These are phyloP conservation scores for Allantophomopsis cytisporea DNA, from an alignment of 2,329 filamentous ascomycete genomes.

Conservation along the genomic window DNA sequence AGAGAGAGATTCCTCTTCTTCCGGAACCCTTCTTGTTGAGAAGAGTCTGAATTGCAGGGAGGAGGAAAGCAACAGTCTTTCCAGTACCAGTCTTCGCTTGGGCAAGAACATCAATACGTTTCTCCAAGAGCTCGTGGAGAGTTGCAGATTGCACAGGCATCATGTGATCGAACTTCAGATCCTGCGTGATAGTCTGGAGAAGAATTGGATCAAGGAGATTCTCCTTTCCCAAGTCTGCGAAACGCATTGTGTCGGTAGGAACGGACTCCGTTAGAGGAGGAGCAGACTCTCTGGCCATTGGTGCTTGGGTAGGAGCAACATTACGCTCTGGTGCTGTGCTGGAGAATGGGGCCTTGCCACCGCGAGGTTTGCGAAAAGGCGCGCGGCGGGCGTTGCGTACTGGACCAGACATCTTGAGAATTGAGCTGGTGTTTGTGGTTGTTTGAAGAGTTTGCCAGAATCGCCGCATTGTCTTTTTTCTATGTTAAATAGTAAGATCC, in stretches of 20 bases:
- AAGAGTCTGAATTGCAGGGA: slow-evolving; percentile 67
- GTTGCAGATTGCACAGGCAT: slow-evolving; percentile 83
- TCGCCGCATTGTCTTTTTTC: too few species aligned
- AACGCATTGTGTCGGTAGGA: slow-evolving; percentile 29
- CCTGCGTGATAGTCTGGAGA: slow-evolving; percentile 46
- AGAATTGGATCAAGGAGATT: slow-evolving; percentile 30
- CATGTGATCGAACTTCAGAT: slow-evolving; percentile 74
- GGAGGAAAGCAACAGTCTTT: slow-evolving; percentile 87
- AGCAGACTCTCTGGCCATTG: slow-evolving; percentile 12
- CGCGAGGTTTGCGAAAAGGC: background rate
- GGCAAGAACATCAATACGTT: slow-evolving; percentile 58
- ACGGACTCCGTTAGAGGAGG: slow-evolving; percentile 23
- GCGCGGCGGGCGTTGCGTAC: background rate
- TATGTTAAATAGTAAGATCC: too few species aligned
- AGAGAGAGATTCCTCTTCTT: slow-evolving; percentile 47
- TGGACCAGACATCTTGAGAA: background rate
- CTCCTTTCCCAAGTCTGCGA: slow-evolving; percentile 28
- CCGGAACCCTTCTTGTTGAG: slow-evolving; percentile 26
- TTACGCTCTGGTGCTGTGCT: background rate
- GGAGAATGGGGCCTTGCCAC: background rate
- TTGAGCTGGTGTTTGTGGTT: too few species aligned
- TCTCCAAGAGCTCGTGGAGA: slow-evolving; percentile 61
- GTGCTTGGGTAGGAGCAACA: background rate
- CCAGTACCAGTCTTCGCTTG: slow-evolving; percentile 96
- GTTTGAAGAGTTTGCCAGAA: too few species aligned